Evolutionary conservation across 108 stramenopile species (phyloP).

Genomic region (Nitzschia inconspicua): DNA sequence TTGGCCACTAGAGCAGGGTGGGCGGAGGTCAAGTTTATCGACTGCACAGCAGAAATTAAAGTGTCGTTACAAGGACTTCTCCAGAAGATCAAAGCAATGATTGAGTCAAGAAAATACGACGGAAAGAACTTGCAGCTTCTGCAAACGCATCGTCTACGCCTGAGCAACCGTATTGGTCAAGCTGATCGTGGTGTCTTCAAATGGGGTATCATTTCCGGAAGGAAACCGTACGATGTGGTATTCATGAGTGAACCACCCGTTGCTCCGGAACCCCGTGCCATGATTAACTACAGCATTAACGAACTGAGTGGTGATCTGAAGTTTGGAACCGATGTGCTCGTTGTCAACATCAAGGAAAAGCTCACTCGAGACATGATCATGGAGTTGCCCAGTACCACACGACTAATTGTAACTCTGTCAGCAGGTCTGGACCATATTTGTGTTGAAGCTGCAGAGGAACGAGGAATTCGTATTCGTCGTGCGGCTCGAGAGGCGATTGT

Average conservation of each 20-base stretch:
- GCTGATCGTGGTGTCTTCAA: slow-evolving; percentile 56
- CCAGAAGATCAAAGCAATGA: slow-evolving; percentile 44
- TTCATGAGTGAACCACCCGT: slow-evolving; percentile 38
- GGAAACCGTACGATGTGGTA: slow-evolving; percentile 45
- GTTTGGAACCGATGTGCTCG: slow-evolving; percentile 37
- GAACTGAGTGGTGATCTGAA: slow-evolving; percentile 22
- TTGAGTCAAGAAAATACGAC: slow-evolving; percentile 28
- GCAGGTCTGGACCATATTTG: slow-evolving; percentile 67
- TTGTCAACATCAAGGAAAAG: slow-evolving; percentile 48
- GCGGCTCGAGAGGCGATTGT: slow-evolving; percentile 53
- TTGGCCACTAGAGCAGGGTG: slow-evolving; percentile 35
- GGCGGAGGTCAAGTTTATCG: slow-evolving; percentile 47
- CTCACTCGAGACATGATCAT: slow-evolving; percentile 34
- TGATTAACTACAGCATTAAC: slow-evolving; percentile 27
- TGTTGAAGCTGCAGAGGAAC: slow-evolving; percentile 35
- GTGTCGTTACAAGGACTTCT: slow-evolving; percentile 48
- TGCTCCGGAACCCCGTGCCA: slow-evolving; percentile 17
- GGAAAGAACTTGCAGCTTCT: slow-evolving; percentile 26
- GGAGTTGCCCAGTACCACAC: slow-evolving; percentile 39
- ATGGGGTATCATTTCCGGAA: slow-evolving; percentile 54
- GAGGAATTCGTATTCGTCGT: slow-evolving; percentile 44
- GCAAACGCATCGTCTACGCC: slow-evolving; percentile 34
- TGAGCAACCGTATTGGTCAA: slow-evolving; percentile 44
- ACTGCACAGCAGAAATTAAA: slow-evolving; percentile 45
- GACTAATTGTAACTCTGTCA: slow-evolving; percentile 50